Percentiles rank a stretch among this genome's conserved stretches.
Conservation (phyloP, 192 early-diverging fungal genomes). For the Rhizophagus clarus region DNA sequence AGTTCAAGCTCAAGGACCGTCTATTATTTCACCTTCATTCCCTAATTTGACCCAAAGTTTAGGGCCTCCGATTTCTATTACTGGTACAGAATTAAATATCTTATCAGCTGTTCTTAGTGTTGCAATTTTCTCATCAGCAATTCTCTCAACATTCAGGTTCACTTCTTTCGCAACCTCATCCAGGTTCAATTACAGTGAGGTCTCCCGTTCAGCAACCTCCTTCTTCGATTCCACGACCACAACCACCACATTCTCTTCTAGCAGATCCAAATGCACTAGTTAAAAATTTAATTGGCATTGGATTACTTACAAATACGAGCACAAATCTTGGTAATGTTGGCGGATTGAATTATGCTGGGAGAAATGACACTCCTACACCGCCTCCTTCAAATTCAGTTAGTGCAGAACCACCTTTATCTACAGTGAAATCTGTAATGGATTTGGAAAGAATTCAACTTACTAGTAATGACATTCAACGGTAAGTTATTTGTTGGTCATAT, state of each 20-base stretch:
- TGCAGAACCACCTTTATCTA: conserved; percentile 7
- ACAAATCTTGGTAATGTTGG: conserved; percentile 7
- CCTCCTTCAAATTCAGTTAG: background rate
- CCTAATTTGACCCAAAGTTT: background rate
- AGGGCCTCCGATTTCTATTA: background rate
- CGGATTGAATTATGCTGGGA: background rate
- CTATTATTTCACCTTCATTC: background rate
- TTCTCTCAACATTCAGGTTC: background rate
- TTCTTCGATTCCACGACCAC: background rate
- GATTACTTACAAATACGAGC: background rate
- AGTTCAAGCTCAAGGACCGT: background rate
- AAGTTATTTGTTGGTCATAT: conserved; percentile 1
- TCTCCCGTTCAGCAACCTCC: background rate
- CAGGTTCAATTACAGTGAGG: background rate
- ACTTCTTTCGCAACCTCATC: background rate
- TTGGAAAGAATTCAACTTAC: conserved; percentile 49
- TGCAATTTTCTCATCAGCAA: background rate
- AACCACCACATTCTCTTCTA: conserved; percentile 5
- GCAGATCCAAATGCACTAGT: conserved; percentile 23
- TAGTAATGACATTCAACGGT: conserved; percentile 53
- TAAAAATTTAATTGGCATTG: conserved; percentile 29
- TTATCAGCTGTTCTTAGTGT: background rate
- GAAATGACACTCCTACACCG: conserved; percentile 14
- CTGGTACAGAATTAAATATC: conserved; percentile 8
- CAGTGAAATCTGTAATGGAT: conserved; percentile 22